Percentiles rank a stretch among this genome's conserved stretches.
phyloP scores from a whole-genome alignment of 345 rosid species.

The Eucalyptus pauciflora region DNA sequence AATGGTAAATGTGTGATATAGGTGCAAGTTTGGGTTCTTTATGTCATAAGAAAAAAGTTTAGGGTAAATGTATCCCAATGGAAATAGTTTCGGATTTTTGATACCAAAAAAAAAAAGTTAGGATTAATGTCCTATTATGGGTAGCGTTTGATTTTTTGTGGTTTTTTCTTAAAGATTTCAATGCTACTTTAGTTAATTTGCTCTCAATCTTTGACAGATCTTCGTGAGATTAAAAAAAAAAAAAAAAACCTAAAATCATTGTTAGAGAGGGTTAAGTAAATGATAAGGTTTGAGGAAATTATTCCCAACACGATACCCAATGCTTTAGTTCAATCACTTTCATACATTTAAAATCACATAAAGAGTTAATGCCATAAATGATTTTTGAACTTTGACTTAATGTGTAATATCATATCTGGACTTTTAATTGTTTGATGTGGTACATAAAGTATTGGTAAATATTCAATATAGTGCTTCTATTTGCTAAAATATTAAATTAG shows the following conservation, averaged over 20 bases:
- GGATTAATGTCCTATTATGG: neutral
- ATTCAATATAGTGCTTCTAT: neutral
- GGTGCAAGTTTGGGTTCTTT: too few relatives aligned
- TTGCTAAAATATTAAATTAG: neutral
- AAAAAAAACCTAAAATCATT: neutral
- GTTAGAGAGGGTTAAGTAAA: neutral
- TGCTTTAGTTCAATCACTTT: neutral
- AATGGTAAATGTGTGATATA: too few relatives aligned
- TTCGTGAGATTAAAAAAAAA: neutral
- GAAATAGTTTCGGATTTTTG: neutral
- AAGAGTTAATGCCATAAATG: neutral
- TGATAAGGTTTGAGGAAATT: neutral
- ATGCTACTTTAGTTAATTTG: neutral
- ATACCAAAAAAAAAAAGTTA: too few relatives aligned
- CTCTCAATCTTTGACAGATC: neutral
- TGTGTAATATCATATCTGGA: fast-evolving
- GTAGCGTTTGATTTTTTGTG: neutral
- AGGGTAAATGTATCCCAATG: too few relatives aligned
- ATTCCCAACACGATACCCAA: neutral
- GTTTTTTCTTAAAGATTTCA: neutral
- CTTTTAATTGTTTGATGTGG: neutral
- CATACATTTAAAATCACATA: neutral
- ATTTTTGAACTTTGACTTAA: neutral
- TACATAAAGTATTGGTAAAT: neutral
- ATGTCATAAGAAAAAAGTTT: too few relatives aligned